Base-by-base conservation (phyloP, 1,139 yeast species). In the Oligophagozyma castellii region DNA sequence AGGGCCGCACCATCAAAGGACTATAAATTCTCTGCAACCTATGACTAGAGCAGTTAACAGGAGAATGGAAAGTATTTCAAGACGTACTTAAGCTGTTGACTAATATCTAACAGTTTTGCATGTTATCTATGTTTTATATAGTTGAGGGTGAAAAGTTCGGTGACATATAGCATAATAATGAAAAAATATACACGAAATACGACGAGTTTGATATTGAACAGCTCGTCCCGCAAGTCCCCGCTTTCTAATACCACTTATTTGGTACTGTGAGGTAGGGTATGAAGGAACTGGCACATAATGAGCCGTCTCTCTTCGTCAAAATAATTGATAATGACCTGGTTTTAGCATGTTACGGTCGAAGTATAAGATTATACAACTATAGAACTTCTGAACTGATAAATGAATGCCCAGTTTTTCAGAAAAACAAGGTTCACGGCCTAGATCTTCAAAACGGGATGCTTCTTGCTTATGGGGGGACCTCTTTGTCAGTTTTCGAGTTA, bases 361-460 rank as follows among this genome's bases (percentile, higher is more conserved):
- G 53, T 6, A 50, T 83, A 31, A 67, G 69, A 43, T 56, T 73
- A 2, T 79, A 68, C 52, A 58, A 67, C 36, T 59, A 65, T 52
- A 43, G 45, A 22, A 46, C 58, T 0, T 64, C 67, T 5, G 38
- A 48, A 18, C 52, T 67, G 20, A 23, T 71, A 4, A 51, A 50
- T 30, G 47, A 57, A n/a, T 52, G 58, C 24, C 63, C 63, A 33
- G 51, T 80, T 1, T 78, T 89, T 47, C 51, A 56, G 14, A 63
- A 74, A 35, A 83, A 83, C 53, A 84, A 81, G 45, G 73, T 89
- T 27, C 95, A 86, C 50, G 78, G 80, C 13, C 70, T 89, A 15
- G 51, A 63, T 3, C 49, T 70, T 5, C 47, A 56, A 24, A 40
- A 44, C 1, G 43, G 40, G 1, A 48, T 51, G 1, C 36, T 78